A percentile compares a stretch with the other conserved stretches of the same genome.
These are phyloP conservation scores for Fragaria iinumae DNA, from an alignment of 306 rosid genomes.

Conservation along the genomic window DNA sequence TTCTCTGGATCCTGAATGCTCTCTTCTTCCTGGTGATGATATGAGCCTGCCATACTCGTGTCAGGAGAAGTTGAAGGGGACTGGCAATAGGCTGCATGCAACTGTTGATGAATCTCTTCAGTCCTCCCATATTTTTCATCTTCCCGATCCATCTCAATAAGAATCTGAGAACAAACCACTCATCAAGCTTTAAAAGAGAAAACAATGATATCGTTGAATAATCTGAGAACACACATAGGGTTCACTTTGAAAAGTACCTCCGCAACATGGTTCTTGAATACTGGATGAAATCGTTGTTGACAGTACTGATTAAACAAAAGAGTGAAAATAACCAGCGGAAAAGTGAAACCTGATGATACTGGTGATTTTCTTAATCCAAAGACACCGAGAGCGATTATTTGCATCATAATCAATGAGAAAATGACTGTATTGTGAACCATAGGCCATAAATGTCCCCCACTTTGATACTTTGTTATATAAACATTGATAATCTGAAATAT, in stretches of 20 bases:
- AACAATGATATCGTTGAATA: background rate
- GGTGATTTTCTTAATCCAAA: slow-evolving; percentile 72
- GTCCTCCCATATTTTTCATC: slow-evolving; percentile 57
- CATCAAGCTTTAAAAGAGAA: slow-evolving; percentile 16
- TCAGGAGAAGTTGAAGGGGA: slow-evolving; percentile 21
- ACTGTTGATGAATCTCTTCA: slow-evolving; percentile 53
- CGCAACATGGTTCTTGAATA: slow-evolving; percentile 52
- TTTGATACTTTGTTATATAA: slow-evolving; percentile 61
- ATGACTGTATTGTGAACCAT: slow-evolving; percentile 65
- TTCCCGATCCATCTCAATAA: slow-evolving; percentile 77
- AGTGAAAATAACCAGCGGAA: slow-evolving; percentile 70
- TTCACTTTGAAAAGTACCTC: slow-evolving; percentile 54
- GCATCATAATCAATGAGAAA: slow-evolving; percentile 64
- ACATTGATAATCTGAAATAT: slow-evolving; percentile 74
- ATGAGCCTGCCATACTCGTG: slow-evolving; percentile 32
- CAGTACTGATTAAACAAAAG: slow-evolving; percentile 75
- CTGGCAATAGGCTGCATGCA: slow-evolving; percentile 67
- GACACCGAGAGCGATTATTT: slow-evolving; percentile 82
- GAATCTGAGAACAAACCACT: slow-evolving; percentile 40
- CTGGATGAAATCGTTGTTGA: slow-evolving; percentile 75
- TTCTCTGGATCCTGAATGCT: slow-evolving; percentile 24
- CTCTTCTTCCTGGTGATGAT: slow-evolving; percentile 22
- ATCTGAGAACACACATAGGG: background rate
- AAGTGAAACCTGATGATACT: slow-evolving; percentile 70
- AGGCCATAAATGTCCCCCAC: slow-evolving; percentile 84